Evolutionary conservation across 257 asterid genomes (phyloP).

Genomic region (Scutellaria minor): DNA sequence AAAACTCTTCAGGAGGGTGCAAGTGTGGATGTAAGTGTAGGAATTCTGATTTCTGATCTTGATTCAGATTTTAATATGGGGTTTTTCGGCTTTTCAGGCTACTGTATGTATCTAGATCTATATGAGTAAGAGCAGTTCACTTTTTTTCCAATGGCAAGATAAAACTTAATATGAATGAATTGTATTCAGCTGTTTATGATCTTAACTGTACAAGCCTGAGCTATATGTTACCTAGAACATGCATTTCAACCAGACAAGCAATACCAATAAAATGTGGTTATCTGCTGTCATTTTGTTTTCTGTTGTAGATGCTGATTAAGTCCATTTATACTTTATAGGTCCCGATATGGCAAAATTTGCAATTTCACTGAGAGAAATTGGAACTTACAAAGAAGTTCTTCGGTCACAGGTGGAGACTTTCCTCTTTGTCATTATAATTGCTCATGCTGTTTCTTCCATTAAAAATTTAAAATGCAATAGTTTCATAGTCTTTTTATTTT

Average conservation of each 20-base stretch:
- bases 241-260: neutral
- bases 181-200: constrained; percentile 13
- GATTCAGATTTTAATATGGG: constrained; percentile 19
- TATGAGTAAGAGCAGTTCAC: neutral
- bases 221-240: constrained; percentile 7
- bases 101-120: neutral
- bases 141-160: neutral
- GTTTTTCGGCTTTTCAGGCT: constrained; percentile 20
- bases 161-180: neutral
- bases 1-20: constrained; percentile 5
- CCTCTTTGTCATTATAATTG: constrained; percentile 24
- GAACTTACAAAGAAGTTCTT: constrained; percentile 92
- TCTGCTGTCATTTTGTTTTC: constrained; percentile 8
- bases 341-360: constrained; percentile 93
- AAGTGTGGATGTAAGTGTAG: constrained; percentile 1
- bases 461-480: neutral
- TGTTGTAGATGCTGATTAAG: constrained; percentile 36
- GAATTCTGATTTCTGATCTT: constrained; percentile 5
- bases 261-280: neutral
- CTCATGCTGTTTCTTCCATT: constrained; percentile 24
- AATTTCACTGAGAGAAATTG: constrained; percentile 86
- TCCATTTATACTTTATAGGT: constrained; percentile 54
- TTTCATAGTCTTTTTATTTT: constrained; percentile 2
- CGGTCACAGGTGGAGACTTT: constrained; percentile 71
- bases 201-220: constrained; percentile 6